Percentiles rank a stretch among this genome's conserved stretches.
These are phyloP conservation scores for Cetradonia linearis DNA, from an alignment of 495 filamentous ascomycete genomes.

Conservation along the genomic window DNA sequence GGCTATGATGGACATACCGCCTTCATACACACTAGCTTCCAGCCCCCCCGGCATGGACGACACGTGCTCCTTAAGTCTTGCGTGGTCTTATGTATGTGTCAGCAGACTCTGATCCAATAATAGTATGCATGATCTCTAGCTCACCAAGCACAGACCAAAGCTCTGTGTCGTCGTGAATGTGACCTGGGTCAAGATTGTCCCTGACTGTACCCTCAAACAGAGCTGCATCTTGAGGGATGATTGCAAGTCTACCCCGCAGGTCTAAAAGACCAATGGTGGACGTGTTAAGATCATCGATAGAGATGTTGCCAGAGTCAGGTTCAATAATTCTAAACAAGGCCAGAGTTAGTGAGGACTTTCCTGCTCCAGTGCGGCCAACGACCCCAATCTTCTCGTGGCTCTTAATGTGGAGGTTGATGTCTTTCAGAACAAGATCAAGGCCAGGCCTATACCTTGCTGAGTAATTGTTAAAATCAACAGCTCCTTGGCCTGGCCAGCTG, in stretches of 20 bases:
- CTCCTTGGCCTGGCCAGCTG: slow-evolving; percentile 86
- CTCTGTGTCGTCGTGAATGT: slow-evolving; percentile 94
- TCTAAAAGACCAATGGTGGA: slow-evolving; percentile 84
- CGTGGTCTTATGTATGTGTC: slow-evolving; percentile 60
- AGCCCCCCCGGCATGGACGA: slow-evolving; percentile 78
- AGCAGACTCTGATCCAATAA: not conserved
- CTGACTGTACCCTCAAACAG: slow-evolving; percentile 93
- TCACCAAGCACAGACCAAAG: slow-evolving; percentile 92
- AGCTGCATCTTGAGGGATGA: slow-evolving; percentile 97
- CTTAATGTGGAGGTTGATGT: slow-evolving; percentile 84
- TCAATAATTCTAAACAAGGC: slow-evolving; percentile 96
- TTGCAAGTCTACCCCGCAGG: slow-evolving; percentile 80
- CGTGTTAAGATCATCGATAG: slow-evolving; percentile 80
- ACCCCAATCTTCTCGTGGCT: slow-evolving; percentile 97
- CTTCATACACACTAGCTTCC: slow-evolving; percentile 87
- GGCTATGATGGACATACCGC: slow-evolving; percentile 50
- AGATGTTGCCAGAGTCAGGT: slow-evolving; percentile 65
- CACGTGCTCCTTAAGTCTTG: slow-evolving; percentile 85
- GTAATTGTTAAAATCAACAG: slow-evolving; percentile 85
- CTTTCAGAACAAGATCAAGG: slow-evolving; percentile 83
- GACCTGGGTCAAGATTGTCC: slow-evolving; percentile 91
- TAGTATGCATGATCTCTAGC: slow-evolving; percentile 27
- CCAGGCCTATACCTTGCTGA: slow-evolving; percentile 85
- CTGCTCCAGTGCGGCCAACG: slow-evolving; percentile 90
- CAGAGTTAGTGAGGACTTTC: slow-evolving; percentile 90